Percentiles rank a stretch among this genome's conserved stretches.
phyloP scores from a whole-genome alignment of 1,284 basidiomycete genomes.

The Porodaedalea pini region DNA sequence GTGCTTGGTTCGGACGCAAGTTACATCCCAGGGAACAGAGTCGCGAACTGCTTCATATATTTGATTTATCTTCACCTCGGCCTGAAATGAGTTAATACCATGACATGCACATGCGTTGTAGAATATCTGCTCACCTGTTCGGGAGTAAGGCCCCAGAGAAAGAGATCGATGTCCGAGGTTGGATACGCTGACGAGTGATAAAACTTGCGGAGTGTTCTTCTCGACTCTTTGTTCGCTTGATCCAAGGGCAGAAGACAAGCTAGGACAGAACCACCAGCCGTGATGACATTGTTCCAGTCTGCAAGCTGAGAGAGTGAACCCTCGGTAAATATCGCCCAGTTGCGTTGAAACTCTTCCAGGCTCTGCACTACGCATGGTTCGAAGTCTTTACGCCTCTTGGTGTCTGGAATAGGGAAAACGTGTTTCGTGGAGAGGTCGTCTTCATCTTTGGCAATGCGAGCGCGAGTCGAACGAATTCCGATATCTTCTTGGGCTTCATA shows the following conservation, averaged over 20 bases:
- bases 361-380: constrained; percentile 18
- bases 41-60: constrained; percentile 61
- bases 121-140: constrained; percentile 37
- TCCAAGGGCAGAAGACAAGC: constrained; percentile 52
- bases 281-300: constrained; percentile 39
- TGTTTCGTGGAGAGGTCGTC: constrained; percentile 39
- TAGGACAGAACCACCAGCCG: constrained; percentile 54
- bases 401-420: constrained; percentile 42
- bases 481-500: constrained; percentile 44
- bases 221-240: constrained; percentile 44
- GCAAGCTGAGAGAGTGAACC: constrained; percentile 21
- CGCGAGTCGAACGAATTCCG: constrained; percentile 40
- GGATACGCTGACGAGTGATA: constrained; percentile 52
- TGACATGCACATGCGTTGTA: not conserved
- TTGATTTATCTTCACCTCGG: constrained; percentile 50
- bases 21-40: constrained; percentile 62
- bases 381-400: constrained; percentile 39
- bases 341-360: constrained; percentile 22
- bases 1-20: constrained; percentile 59
- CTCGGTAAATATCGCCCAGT: constrained; percentile 24
- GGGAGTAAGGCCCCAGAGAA: constrained; percentile 53
- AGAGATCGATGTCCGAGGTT: constrained; percentile 60
- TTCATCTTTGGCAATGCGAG: constrained; percentile 38
- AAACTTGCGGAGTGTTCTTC: constrained; percentile 50
- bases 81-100: constrained; percentile 32